Percentiles rank a stretch among this genome's conserved stretches.
Conservation (phyloP, 106 monocot genomes). For the Narthecium ossifragum region DNA sequence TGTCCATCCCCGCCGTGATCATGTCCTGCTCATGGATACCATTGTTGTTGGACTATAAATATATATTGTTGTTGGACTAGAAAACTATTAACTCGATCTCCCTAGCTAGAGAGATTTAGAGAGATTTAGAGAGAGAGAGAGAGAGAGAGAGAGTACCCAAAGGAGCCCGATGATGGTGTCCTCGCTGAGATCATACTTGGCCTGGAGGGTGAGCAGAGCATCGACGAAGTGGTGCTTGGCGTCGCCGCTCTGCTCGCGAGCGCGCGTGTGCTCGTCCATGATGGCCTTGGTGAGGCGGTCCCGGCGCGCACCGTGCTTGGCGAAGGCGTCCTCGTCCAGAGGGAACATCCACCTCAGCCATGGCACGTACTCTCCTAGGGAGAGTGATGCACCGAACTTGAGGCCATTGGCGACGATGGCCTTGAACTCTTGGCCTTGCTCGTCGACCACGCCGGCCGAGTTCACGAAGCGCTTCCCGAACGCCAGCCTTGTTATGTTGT, state of each 20-base stretch:
- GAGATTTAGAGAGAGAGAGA: background rate
- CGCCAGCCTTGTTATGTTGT: constrained; percentile 74
- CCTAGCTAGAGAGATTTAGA: no score
- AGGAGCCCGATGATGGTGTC: constrained; percentile 74
- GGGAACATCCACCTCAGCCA: constrained; percentile 82
- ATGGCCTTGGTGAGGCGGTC: constrained; percentile 64
- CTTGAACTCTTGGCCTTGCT: constrained; percentile 78
- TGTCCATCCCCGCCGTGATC: constrained; percentile 97
- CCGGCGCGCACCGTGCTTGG: constrained; percentile 45
- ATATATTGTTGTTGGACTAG: no score
- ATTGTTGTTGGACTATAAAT: no score
- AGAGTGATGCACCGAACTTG: constrained; percentile 72
- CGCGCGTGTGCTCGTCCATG: constrained; percentile 69
- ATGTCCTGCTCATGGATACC: constrained; percentile 84
- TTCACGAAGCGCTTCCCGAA: constrained; percentile 85
- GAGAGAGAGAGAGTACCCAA: constrained; percentile 50
- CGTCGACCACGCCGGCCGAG: constrained; percentile 51
- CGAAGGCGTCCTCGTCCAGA: constrained; percentile 61
- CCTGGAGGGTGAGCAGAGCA: constrained; percentile 55
- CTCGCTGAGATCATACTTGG: constrained; percentile 75
- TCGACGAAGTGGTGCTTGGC: constrained; percentile 79
- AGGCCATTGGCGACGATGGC: constrained; percentile 60
- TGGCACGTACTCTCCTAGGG: constrained; percentile 51
- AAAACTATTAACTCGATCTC: background rate
- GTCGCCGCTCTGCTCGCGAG: constrained; percentile 43